Conservation (phyloP, 75 land plant genomes). For the Adiantum capillusveneris region DNA sequence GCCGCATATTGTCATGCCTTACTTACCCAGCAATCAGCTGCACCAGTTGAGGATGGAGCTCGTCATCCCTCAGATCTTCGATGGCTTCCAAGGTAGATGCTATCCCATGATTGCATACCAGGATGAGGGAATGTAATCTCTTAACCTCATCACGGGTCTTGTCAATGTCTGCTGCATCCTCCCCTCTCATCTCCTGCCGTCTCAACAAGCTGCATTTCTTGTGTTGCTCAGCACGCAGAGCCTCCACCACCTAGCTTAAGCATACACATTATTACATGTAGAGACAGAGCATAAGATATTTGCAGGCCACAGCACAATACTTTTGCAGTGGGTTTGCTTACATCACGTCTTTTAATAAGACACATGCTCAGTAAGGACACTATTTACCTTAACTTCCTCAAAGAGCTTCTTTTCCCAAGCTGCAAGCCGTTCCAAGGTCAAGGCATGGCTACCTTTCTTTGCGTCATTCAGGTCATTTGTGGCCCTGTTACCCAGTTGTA, state of each 20-base stretch:
- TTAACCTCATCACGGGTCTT: constrained; percentile 73
- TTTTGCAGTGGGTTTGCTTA: too few relatives aligned
- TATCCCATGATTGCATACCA: constrained; percentile 71
- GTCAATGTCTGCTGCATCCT: constrained; percentile 60
- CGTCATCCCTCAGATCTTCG: constrained; percentile 55
- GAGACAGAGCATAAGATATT: too few relatives aligned
- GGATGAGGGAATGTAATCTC: constrained; percentile 65
- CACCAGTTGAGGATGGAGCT: constrained; percentile 81
- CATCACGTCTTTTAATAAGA: too few relatives aligned
- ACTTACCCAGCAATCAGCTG: constrained; percentile 73
- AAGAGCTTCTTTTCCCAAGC: constrained; percentile 99
- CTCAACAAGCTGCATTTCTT: constrained; percentile 63
- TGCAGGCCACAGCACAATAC: too few relatives aligned
- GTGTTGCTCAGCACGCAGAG: constrained; percentile 52
- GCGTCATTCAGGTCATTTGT: constrained; percentile 16
- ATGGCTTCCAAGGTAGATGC: constrained; percentile 65
- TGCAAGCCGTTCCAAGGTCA: constrained; percentile 73
- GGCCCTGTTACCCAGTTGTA: too few relatives aligned
- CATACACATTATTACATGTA: too few relatives aligned
- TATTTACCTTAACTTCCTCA: constrained; percentile 78
- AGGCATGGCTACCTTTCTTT: constrained; percentile 59
- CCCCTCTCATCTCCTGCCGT: constrained; percentile 65
- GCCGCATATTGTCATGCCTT: too few relatives aligned
- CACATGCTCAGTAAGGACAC: too few relatives aligned
- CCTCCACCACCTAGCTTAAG: constrained; percentile 65